Percentiles rank a stretch among this genome's conserved stretches.
Evolutionary conservation across 2,329 filamentous ascomycete species (phyloP).

Genomic region (Colletotrichum nymphaeae): DNA sequence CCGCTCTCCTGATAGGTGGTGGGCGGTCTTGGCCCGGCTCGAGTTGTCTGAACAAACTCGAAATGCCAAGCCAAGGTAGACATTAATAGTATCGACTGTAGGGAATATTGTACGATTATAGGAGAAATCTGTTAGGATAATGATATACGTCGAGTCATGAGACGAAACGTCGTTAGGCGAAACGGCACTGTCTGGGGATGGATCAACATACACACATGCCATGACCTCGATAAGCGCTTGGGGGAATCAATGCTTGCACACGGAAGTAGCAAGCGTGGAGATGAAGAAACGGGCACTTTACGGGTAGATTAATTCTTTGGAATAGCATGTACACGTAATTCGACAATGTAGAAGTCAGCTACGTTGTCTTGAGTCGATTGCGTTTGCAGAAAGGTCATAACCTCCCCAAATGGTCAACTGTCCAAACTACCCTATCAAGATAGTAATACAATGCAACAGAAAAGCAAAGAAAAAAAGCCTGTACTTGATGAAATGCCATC

Average conservation of each 20-base stretch:
- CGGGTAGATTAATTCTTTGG: background rate
- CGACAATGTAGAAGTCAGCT: background rate
- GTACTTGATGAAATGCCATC: conserved; percentile 1
- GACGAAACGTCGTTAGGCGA: conserved; percentile 16
- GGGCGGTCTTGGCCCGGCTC: conserved; percentile 14
- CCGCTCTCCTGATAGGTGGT: background rate
- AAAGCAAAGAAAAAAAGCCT: background rate
- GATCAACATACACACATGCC: background rate
- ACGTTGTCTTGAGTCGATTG: background rate
- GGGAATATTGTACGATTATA: conserved; percentile 1
- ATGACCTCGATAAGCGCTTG: conserved; percentile 1
- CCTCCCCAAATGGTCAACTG: background rate
- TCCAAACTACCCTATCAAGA: background rate
- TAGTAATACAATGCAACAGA: conserved; percentile 21
- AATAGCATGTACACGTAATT: background rate
- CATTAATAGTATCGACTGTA: background rate
- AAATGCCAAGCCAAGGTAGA: conserved; percentile 6
- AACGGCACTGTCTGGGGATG: background rate
- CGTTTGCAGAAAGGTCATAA: background rate
- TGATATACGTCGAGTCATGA: conserved; percentile 13
- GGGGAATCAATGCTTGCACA: background rate
- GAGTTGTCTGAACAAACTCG: background rate
- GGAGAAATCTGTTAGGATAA: background rate
- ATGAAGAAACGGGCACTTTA: background rate
- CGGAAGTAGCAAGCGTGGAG: background rate